phyloP scores from a whole-genome alignment of 2,329 filamentous ascomycete species.

The Pyricularia grisea region DNA sequence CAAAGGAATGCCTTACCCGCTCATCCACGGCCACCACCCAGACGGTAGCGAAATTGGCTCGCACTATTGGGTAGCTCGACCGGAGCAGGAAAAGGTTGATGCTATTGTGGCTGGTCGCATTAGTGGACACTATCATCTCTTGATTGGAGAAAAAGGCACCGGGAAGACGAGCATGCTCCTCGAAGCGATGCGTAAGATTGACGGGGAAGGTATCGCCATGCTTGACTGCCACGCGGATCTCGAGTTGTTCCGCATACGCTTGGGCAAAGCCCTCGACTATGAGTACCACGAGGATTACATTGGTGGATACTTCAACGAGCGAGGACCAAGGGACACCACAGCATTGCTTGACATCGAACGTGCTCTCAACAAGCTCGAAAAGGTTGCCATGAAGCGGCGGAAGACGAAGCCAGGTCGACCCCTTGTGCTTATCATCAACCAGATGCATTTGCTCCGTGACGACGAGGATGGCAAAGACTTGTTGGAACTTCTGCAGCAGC shows the following conservation, averaged over 20 bases:
- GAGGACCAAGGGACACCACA: conserved; percentile 83
- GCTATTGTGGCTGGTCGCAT: conserved; percentile 67
- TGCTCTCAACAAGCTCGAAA: conserved; percentile 95
- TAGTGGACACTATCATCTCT: conserved; percentile 77
- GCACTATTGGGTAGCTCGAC: conserved; percentile 69
- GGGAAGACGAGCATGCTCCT: conserved; percentile 95
- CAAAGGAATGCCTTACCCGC: conserved; percentile 35
- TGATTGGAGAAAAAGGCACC: conserved; percentile 92
- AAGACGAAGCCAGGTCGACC: conserved; percentile 49
- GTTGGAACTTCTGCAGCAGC: conserved; percentile 88
- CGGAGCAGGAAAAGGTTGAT: conserved; percentile 75
- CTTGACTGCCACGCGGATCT: conserved; percentile 92
- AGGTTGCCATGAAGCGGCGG: conserved; percentile 72
- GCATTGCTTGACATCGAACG: conserved; percentile 91
- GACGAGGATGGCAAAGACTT: conserved; percentile 90
- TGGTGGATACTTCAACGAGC: conserved; percentile 88
- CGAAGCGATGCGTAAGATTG: conserved; percentile 86
- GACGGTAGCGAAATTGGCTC: not conserved
- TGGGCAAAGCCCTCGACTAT: conserved; percentile 91
- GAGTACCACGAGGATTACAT: conserved; percentile 98
- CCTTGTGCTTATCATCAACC: conserved; percentile 89
- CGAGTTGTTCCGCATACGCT: conserved; percentile 86
- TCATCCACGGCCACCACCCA: conserved; percentile 27
- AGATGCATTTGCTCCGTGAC: conserved; percentile 82
- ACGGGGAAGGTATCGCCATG: conserved; percentile 87